Evolutionary conservation across 2,329 filamentous ascomycete genomes (phyloP).

Genomic region (Capronia epimyces): DNA sequence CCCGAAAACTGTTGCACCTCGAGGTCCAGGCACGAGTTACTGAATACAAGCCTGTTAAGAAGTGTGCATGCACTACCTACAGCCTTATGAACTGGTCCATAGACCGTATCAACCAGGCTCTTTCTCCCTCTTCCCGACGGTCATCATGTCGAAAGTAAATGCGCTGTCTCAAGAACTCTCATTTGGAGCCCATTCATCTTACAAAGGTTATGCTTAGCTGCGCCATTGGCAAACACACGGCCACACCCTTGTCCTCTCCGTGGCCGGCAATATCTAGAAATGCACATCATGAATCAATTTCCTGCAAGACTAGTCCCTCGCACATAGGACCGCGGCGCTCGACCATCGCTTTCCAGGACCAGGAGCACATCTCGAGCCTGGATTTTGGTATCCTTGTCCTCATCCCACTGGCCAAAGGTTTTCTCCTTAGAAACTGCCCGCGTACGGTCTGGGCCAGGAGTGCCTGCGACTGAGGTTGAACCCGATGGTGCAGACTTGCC

Average conservation of each 20-base stretch:
- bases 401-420: constrained; percentile 67
- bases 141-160: background rate
- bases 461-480: constrained; percentile 18
- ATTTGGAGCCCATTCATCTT: constrained; percentile 11
- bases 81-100: background rate
- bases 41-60: too few species aligned
- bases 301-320: constrained; percentile 35
- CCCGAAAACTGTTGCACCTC: background rate
- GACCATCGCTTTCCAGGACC: constrained; percentile 72
- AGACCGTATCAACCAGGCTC: too few species aligned
- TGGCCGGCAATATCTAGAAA: constrained; percentile 18
- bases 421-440: constrained; percentile 42
- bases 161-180: background rate
- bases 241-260: constrained; percentile 1
- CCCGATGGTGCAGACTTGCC: constrained; percentile 12
- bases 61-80: background rate
- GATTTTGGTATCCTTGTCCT: constrained; percentile 71
- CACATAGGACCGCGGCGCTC: constrained; percentile 40
- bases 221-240: background rate
- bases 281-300: constrained; percentile 21
- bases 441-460: constrained; percentile 18
- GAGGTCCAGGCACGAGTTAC: too few species aligned
- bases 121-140: background rate
- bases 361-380: constrained; percentile 78
- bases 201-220: constrained; percentile 9